Evolutionary conservation across 2,329 filamentous ascomycete genomes (phyloP), one percentile per base, ranked within the genome.

Genomic region (Nemania abortiva): DNA sequence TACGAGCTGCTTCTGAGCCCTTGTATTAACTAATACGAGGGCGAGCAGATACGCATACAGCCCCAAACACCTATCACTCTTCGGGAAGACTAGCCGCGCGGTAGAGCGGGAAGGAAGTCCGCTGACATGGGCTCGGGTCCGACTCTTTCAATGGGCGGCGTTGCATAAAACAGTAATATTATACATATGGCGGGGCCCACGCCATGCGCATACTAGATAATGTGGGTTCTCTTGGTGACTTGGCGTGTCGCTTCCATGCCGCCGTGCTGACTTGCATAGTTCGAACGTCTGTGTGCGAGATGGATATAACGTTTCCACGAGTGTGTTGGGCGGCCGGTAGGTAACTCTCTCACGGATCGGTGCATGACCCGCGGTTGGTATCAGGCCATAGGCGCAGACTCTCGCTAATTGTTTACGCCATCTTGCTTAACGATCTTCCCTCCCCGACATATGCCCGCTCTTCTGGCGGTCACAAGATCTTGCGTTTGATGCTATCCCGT

Each of bases 91-190:
- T 24, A 52, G 53, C 62, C 62, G 62, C 62, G 62, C 62, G 62
- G 62, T 64, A 64, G 62, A 52, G 62, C 62, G 62, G 62, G 34
- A 57, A 31, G 13, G 29, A 64, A 50, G 62, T 64, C 62, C 62
- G 62, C 62, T 52, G 55, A 29, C 53, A 58, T 58, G 62, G 62
- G 61, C 52, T 57, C 53, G 53, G 60, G 50, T 54, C 60, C 27
- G 42, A 47, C 39, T 55, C 49, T n/a, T 15, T 52, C 49, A 29
- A 52, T 27, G 22, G 22, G 22, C 47, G 50, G n/a, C n/a, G 37
- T 52, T 29, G 50, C 31, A 50, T 39, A 54, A n/a, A 15, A 42
- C 39, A 39, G 45, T 57, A 64, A 50, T 56, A 56, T 55, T 42
- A 53, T 56, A 27, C 42, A 31, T 49, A 47, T 15, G 42, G 59